Base-by-base conservation (phyloP, 352 stramenopile species). In the Peronospora farinosa region DNA sequence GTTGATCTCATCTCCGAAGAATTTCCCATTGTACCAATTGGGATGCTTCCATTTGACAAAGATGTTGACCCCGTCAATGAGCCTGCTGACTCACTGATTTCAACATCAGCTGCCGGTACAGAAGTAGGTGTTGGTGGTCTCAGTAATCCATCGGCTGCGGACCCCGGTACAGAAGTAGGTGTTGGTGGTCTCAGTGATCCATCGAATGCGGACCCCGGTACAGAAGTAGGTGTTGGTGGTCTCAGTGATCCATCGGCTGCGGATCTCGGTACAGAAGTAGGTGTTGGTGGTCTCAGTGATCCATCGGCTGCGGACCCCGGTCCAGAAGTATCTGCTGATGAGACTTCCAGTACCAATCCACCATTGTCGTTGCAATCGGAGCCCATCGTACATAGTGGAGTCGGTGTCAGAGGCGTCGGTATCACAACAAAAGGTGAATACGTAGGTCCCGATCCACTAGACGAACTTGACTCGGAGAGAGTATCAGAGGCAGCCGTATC, bases 351-450 rank as follows among this genome's bases (percentile, higher is more conserved):
- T 16, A 43, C 50, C 17, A 44, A 53, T 32, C 12, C 35, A 21
- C 25, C 15, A 43, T 16, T 40, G 17, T 19, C 35, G 17, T 17
- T 32, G 13, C 12, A 12, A 21, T 21, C 1, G 19, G 1, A 1
- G 1, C 19, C 19, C 1, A 21, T 21, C 3, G 19, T 3, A 21
- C 19, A 1, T 21, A 21, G 19, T 21, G 19, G 19, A 21, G 19
- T 3, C 19, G 3, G 19, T 3, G 19, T 47, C 5, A 30, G 31
- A 28, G 50, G 43, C 23, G 43, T 47, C 33, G 47, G 45, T 23
- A 49, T 57, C 16, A 56, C 45, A 48, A 62, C 48, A 47, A 54
- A 38, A 8, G 60, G 23, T 40, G 54, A 38, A 10, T 40, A 59
- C 10, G 53, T 53, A 37, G 57, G 40, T 2, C 15, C 31, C 10